A percentile compares a stretch with the other conserved stretches of the same genome.
Conservation (phyloP, 2,329 filamentous ascomycete genomes). For the Zasmidium cellare region DNA sequence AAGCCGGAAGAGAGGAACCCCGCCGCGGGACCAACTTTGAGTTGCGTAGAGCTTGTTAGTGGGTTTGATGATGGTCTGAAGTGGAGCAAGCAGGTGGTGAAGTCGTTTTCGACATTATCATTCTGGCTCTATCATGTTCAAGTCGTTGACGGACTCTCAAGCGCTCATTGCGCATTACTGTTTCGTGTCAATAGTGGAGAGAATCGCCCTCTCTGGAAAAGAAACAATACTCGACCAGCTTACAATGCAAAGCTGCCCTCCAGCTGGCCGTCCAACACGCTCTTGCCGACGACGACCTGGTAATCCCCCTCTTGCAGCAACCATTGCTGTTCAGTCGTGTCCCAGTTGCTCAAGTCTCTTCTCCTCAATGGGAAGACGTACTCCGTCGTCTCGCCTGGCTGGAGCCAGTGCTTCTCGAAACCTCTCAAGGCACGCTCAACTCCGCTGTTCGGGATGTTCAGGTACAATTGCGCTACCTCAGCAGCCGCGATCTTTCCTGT, state of each 20-base stretch:
- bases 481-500: slow-evolving; percentile 54
- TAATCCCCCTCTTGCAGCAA: slow-evolving; percentile 27
- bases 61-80: too few species aligned
- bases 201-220: too few species aligned
- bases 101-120: too few species aligned
- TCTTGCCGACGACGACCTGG: slow-evolving; percentile 22
- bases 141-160: too few species aligned
- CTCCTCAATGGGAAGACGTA: slow-evolving; percentile 20
- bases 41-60: too few species aligned
- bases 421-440: slow-evolving; percentile 30
- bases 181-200: too few species aligned
- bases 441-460: slow-evolving; percentile 33
- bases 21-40: too few species aligned
- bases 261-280: slow-evolving; percentile 19
- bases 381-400: slow-evolving; percentile 20
- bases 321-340: slow-evolving; percentile 19
- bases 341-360: slow-evolving; percentile 25
- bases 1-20: too few species aligned
- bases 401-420: slow-evolving; percentile 41
- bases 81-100: too few species aligned
- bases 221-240: too few species aligned
- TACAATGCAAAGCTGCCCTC: background rate
- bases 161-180: too few species aligned
- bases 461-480: slow-evolving; percentile 59
- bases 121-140: too few species aligned